phyloP scores from a whole-genome alignment of 768 basidiomycete genomes.

The Clitopilus hobsonii region DNA sequence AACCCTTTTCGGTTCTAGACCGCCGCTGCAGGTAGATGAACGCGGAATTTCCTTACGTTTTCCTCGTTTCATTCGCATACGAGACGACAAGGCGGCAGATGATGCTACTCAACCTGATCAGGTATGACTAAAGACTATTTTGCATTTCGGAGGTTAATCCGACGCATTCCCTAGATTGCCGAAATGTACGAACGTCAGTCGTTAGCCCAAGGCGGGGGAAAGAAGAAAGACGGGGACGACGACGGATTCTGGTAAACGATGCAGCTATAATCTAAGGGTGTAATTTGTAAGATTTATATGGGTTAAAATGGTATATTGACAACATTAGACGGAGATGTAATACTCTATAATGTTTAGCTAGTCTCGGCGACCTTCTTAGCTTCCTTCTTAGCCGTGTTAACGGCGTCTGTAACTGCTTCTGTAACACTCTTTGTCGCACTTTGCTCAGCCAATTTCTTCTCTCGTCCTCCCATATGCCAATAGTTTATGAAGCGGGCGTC shows the following conservation, averaged over 20 bases:
- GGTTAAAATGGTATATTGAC: neutral
- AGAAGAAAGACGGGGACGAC: constrained; percentile 68
- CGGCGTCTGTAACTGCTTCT: constrained; percentile 45
- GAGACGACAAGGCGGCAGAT: constrained; percentile 91
- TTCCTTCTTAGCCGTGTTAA: constrained; percentile 38
- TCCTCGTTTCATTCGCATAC: constrained; percentile 86
- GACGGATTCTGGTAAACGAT: constrained; percentile 74
- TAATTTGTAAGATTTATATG: neutral
- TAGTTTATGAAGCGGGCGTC: constrained; percentile 85
- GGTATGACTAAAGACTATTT: constrained; percentile 35
- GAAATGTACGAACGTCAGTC: constrained; percentile 93
- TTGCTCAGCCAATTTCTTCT: constrained; percentile 50
- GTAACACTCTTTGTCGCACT: constrained; percentile 22
- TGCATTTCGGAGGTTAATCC: neutral
- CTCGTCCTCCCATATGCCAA: constrained; percentile 86
- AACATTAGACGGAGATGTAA: constrained; percentile 2
- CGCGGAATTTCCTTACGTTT: constrained; percentile 95
- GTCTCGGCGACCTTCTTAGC: constrained; percentile 24
- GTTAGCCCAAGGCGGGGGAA: constrained; percentile 69
- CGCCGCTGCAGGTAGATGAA: constrained; percentile 82
- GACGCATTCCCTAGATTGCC: constrained; percentile 53
- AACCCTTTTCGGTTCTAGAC: constrained; percentile 6
- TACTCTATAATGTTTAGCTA: too few relatives aligned
- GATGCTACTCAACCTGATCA: constrained; percentile 93
- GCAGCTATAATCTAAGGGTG: neutral